Conservation (phyloP, 768 basidiomycete genomes). For the Pluteus cervinus region DNA sequence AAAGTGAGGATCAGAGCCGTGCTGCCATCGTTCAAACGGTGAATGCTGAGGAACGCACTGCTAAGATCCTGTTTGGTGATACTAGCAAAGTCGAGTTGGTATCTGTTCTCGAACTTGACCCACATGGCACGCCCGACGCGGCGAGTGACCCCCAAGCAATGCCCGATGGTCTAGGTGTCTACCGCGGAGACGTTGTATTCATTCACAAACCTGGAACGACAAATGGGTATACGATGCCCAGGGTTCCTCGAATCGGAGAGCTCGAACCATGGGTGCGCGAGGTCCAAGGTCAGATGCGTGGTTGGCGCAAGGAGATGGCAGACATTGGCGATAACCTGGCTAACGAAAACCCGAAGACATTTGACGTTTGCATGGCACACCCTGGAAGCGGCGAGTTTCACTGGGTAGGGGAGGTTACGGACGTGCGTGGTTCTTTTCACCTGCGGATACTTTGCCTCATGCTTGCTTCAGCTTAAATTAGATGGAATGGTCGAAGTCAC, state of each 20-base stretch:
- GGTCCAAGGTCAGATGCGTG: slow-evolving; percentile 43
- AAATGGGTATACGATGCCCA: slow-evolving; percentile 65
- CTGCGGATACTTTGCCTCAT: slow-evolving; percentile 8
- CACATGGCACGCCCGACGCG: slow-evolving; percentile 63
- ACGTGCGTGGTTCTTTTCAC: slow-evolving; percentile 35
- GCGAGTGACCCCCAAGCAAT: slow-evolving; percentile 31
- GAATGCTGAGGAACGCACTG: slow-evolving; percentile 65
- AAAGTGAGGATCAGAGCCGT: slow-evolving; percentile 60
- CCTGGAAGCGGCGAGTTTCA: slow-evolving; percentile 36
- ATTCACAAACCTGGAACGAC: slow-evolving; percentile 63
- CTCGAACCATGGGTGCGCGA: slow-evolving; percentile 77
- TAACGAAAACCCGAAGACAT: slow-evolving; percentile 34
- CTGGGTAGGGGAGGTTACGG: slow-evolving; percentile 88
- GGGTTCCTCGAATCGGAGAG: slow-evolving; percentile 82
- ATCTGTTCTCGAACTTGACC: slow-evolving; percentile 84
- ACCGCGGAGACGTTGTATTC: slow-evolving; percentile 80
- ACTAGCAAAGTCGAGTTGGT: slow-evolving; percentile 54
- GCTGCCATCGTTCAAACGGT: slow-evolving; percentile 77
- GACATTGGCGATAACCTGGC: slow-evolving; percentile 54
- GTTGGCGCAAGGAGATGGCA: slow-evolving; percentile 70
- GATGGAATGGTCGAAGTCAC: slow-evolving; percentile 72
- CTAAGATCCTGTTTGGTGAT: slow-evolving; percentile 54
- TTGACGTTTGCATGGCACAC: slow-evolving; percentile 36
- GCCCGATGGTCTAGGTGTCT: slow-evolving; percentile 68
- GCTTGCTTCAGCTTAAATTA: slow-evolving; percentile 49